Evolutionary conservation across 1,284 basidiomycete species (phyloP), one percentile per base, ranked within the genome.

Genomic region (Lentinus polychrous): DNA sequence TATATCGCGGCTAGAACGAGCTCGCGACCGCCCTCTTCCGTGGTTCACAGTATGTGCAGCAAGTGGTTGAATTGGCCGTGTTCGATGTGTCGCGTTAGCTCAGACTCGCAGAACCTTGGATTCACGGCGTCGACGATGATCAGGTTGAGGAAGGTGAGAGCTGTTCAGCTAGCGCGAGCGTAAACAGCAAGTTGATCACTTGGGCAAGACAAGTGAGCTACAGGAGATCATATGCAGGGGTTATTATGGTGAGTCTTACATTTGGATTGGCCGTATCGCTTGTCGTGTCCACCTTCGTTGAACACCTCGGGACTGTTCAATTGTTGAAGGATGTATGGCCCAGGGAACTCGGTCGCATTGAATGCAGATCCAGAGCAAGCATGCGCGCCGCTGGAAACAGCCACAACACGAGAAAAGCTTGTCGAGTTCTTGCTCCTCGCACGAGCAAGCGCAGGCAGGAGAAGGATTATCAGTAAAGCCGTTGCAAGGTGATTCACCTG

Each of bases 401-500:
- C 43, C 2, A 60, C 58, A 17, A 66, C 45, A 3, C 59, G 47
- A 14, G 63, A 52, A 8, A 45, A 40, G 1, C 60, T 52, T n/a
- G 52, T 51, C 0, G 46, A 49, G 8, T 41, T 32, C 22, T 52
- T 36, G 14, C 52, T 20, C 8, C 66, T 63, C 0, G 75, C 70
- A 23, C 64, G 56, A 3, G 68, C 18, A 55, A 76, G 61, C 14
- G 55, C 59, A 1, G 76, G 75, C 3, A 77, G 57, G 6, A 77
- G 62, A 12, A 66, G 64, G 11, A 76, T 46, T 0, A 65, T 63
- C 5, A 74, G 56, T 1, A 77, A 57, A 1, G 67, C 54, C 2
- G 62, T 60, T 1, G 70, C 63, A 1, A 78, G 53, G 50, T 67
- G 56, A 52, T 75, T 74, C 8, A 72, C 65, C 57, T 76, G 71